These are phyloP conservation scores for Fulvia fulva DNA, from an alignment of 2,329 filamentous ascomycete species.

Conservation along the genomic window DNA sequence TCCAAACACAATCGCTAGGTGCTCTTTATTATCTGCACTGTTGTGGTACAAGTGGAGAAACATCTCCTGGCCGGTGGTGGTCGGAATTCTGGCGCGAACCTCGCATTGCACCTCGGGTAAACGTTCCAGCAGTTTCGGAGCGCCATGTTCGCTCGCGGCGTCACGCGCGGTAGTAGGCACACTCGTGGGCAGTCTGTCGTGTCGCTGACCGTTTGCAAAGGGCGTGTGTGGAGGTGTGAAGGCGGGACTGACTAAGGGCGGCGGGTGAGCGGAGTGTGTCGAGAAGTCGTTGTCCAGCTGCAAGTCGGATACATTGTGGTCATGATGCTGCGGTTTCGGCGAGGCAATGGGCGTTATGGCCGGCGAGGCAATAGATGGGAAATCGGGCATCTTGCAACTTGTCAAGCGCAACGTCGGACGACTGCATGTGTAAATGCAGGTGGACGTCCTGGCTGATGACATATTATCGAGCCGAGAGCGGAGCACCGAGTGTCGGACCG, in stretches of 20 bases:
- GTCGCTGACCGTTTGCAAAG: constrained; percentile 28
- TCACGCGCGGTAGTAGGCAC: constrained; percentile 18
- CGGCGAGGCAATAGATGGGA: constrained; percentile 48
- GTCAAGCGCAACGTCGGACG: constrained; percentile 5
- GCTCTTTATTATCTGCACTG: constrained; percentile 89
- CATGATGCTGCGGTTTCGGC: constrained; percentile 44
- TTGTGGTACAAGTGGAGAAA: constrained; percentile 94
- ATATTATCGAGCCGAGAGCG: background rate
- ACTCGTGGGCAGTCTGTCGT: constrained; percentile 39
- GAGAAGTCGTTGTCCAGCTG: constrained; percentile 31
- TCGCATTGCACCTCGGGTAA: constrained; percentile 88
- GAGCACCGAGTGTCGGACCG: background rate
- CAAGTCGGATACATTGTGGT: constrained; percentile 36
- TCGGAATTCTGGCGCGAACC: constrained; percentile 91
- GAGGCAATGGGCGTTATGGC: constrained; percentile 47
- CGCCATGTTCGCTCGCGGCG: constrained; percentile 35
- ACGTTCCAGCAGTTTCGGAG: constrained; percentile 68
- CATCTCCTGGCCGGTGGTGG: constrained; percentile 89
- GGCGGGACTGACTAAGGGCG: constrained; percentile 46
- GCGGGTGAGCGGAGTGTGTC: constrained; percentile 28
- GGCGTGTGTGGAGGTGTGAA: constrained; percentile 37
- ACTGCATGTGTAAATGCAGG: background rate
- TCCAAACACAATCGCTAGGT: constrained; percentile 95
- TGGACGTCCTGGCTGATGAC: background rate
- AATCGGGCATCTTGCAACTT: constrained; percentile 45